Evolutionary conservation across 441 rosid species (phyloP), one percentile per base, ranked within the genome.

Genomic region (Eruca vesicaria): DNA sequence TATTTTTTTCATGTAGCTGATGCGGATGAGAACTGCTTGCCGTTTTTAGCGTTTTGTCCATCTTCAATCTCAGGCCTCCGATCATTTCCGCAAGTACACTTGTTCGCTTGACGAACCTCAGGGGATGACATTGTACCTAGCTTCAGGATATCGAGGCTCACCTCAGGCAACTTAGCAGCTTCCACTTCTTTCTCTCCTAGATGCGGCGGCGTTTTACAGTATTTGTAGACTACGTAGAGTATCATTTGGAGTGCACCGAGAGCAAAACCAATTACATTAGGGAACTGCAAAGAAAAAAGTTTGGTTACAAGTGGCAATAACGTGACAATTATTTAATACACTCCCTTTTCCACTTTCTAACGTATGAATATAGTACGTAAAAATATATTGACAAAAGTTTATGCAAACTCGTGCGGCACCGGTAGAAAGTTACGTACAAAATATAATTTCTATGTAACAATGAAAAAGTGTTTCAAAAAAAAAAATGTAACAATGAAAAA

Each of bases 231-330:
- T 6, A 63, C 71, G 66, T 81, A 88, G 29, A 88, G 83, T 16
- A 82, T 71, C 87, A 83, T 87, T 78, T 89, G 93, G 57, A 79
- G 33, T 52, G 81, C 63, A 52, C 91, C 93, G 11, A 89, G 78
- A 4, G 52, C 45, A 21, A 87, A 69, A 14, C 93, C 93, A 59
- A 87, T 11, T 16, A 79, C 78, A 35, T 88, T 88, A 4, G 93
- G 93, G 64, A 84, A 63, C 93, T 88, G 72, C 60, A 41, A 14
- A 38, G 1, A 36, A 36, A 52, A n/a, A 20, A n/a, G 11, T 3
- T 65, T 41, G 64, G 45, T 58, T 61, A 29, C 28, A 1, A 28
- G 48, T 19, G 64, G 66, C 43, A 38, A 55, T 52, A 32, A 58
- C 32, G 32, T 57, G 18, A 45, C 57, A 56, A 5, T 31, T 43